Evolutionary conservation across 1,284 basidiomycete genomes (phyloP).

Genomic region (Microbotryum saponariae): DNA sequence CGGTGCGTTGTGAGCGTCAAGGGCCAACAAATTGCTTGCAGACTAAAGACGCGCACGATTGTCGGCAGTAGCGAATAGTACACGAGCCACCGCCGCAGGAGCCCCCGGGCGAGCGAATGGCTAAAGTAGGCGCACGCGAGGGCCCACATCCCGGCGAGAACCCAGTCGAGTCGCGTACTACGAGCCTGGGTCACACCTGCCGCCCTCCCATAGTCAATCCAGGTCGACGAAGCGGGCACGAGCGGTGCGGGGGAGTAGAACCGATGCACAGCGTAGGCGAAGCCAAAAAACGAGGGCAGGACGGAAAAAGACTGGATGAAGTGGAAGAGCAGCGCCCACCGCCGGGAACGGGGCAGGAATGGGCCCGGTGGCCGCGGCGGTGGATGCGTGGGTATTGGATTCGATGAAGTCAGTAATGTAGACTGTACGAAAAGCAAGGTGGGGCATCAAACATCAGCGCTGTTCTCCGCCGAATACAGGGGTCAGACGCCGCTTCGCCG

Average conservation of each 20-base stretch:
- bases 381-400: too few species aligned
- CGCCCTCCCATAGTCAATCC: not conserved
- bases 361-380: not conserved
- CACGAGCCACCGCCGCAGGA: constrained; percentile 34
- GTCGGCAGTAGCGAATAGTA: constrained; percentile 34
- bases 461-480: not conserved
- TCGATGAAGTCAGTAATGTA: not conserved
- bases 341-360: constrained; percentile 6
- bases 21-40: constrained; percentile 37
- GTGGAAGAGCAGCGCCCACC: constrained; percentile 18
- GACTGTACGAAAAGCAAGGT: not conserved
- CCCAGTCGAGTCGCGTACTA: constrained; percentile 34
- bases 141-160: constrained; percentile 33
- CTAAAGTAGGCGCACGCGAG: constrained; percentile 35
- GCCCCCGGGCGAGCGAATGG: constrained; percentile 31
- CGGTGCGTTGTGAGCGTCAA: constrained; percentile 32
- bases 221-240: constrained; percentile 13
- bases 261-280: constrained; percentile 27
- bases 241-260: constrained; percentile 17
- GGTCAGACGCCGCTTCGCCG: not conserved
- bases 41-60: constrained; percentile 32
- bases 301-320: constrained; percentile 29
- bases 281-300: constrained; percentile 29
- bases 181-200: constrained; percentile 14
- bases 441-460: not conserved